Conservation (phyloP, 106 monocot species). For the Dendrobium nobile region DNA sequence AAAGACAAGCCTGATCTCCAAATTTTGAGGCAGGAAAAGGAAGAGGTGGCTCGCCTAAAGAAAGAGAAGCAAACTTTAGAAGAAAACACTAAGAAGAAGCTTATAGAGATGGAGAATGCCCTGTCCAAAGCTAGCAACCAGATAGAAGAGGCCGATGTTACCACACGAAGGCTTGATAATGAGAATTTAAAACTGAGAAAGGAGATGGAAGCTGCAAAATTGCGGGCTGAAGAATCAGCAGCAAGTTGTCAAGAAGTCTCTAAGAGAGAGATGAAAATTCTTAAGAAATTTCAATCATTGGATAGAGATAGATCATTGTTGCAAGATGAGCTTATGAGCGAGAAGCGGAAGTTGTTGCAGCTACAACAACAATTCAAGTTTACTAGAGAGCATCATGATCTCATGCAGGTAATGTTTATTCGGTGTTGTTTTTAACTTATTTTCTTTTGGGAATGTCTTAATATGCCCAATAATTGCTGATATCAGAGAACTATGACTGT, state of each 20-base stretch:
- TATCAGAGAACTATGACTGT: no score
- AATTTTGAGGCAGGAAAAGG: slow-evolving; percentile 60
- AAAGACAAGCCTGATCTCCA: slow-evolving; percentile 77
- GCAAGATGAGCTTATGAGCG: slow-evolving; percentile 58
- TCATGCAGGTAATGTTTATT: slow-evolving; percentile 49
- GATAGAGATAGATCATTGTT: slow-evolving; percentile 44
- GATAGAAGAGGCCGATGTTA: slow-evolving; percentile 44
- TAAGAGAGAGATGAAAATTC: slow-evolving; percentile 43
- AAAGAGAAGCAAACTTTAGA: slow-evolving; percentile 72
- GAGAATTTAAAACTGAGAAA: slow-evolving; percentile 65
- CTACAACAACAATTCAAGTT: slow-evolving; percentile 51
- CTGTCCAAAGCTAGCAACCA: slow-evolving; percentile 53
- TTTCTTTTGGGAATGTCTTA: neutral
- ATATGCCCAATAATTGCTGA: no score
- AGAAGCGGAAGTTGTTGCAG: slow-evolving; percentile 37
- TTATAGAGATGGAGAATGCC: slow-evolving; percentile 75
- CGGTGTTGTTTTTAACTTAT: neutral
- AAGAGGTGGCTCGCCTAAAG: slow-evolving; percentile 60
- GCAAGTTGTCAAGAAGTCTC: slow-evolving; percentile 53
- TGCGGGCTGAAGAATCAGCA: slow-evolving; percentile 58
- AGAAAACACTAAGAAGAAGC: slow-evolving; percentile 66
- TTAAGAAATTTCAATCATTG: slow-evolving; percentile 59
- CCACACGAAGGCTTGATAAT: slow-evolving; percentile 38
- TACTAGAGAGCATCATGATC: slow-evolving; percentile 43
- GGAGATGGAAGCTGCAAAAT: slow-evolving; percentile 75